Evolutionary conservation across 495 filamentous ascomycete genomes (phyloP).

Genomic region (Venustampulla echinocandica): DNA sequence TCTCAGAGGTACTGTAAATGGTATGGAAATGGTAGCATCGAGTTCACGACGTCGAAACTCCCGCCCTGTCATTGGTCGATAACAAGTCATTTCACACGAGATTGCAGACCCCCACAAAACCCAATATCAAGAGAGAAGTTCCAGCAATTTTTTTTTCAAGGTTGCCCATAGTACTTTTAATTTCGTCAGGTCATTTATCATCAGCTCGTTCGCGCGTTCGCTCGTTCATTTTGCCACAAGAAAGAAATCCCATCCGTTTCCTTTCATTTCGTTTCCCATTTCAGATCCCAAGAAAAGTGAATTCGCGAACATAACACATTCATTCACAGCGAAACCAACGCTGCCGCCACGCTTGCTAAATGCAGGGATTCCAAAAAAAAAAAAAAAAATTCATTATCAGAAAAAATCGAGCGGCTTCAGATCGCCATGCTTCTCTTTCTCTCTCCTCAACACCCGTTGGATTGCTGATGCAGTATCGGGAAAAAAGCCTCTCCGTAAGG

Average conservation of each 20-base stretch:
- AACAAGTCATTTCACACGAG: too few relatives aligned
- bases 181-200: conserved; percentile 17
- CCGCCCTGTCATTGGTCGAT: too few relatives aligned
- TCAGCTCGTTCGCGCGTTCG: not conserved
- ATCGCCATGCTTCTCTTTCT: conserved; percentile 6
- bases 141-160: not conserved
- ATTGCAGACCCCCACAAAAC: too few relatives aligned
- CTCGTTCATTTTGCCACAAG: too few relatives aligned
- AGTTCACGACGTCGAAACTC: too few relatives aligned
- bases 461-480: not conserved
- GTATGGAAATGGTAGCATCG: too few relatives aligned
- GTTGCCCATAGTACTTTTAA: conserved; percentile 16
- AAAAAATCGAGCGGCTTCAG: conserved; percentile 16
- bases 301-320: conserved; percentile 2
- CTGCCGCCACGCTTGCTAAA: conserved; percentile 26
- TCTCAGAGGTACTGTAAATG: too few relatives aligned
- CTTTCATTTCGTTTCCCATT: not conserved
- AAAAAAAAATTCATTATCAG: conserved; percentile 8
- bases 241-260: not conserved
- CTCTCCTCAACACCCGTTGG: conserved; percentile 1
- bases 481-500: conserved; percentile 18
- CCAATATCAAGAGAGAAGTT: too few relatives aligned
- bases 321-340: conserved; percentile 8
- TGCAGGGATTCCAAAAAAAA: conserved; percentile 13
- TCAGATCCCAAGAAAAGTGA: not conserved